phyloP scores from a whole-genome alignment of 768 basidiomycete genomes.

The Serpula lacrymans region DNA sequence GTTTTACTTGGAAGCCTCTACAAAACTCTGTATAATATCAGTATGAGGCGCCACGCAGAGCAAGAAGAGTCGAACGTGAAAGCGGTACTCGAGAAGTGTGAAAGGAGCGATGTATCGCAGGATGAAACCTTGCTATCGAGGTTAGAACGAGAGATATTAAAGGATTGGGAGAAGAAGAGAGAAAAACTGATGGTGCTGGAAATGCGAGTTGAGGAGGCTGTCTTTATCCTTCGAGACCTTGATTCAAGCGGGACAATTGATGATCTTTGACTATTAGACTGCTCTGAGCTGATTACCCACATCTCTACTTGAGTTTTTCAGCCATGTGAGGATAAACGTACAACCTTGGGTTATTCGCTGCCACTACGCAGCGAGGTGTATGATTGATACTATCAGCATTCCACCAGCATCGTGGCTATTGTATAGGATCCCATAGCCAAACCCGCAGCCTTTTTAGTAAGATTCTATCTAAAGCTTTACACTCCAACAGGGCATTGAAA shows the following conservation, averaged over 20 bases:
- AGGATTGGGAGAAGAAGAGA: constrained; percentile 70
- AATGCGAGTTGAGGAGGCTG: constrained; percentile 81
- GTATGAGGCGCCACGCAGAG: constrained; percentile 70
- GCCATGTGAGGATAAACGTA: too few relatives aligned
- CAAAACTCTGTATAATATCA: constrained; percentile 88
- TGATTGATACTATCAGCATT: too few relatives aligned
- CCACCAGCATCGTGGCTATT: too few relatives aligned
- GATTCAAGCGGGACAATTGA: constrained; percentile 45
- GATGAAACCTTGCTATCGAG: constrained; percentile 66
- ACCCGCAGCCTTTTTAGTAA: too few relatives aligned
- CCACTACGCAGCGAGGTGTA: too few relatives aligned
- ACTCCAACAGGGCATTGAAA: too few relatives aligned
- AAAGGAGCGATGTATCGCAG: constrained; percentile 80
- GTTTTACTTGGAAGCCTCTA: constrained; percentile 75
- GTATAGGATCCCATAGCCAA: too few relatives aligned
- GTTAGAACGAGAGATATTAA: constrained; percentile 72
- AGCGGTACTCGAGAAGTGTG: constrained; percentile 75
- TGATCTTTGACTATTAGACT: constrained; percentile 31
- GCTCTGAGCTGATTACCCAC: too few relatives aligned
- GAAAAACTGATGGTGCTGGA: constrained; percentile 77
- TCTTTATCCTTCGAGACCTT: constrained; percentile 88
- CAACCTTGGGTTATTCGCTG: too few relatives aligned
- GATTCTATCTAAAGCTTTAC: too few relatives aligned
- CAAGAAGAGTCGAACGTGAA: constrained; percentile 60
- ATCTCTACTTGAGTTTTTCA: too few relatives aligned